Evolutionary conservation across 495 filamentous ascomycete species (phyloP), one percentile per base, ranked within the genome.

Genomic region (Aspergillus homomorphus): DNA sequence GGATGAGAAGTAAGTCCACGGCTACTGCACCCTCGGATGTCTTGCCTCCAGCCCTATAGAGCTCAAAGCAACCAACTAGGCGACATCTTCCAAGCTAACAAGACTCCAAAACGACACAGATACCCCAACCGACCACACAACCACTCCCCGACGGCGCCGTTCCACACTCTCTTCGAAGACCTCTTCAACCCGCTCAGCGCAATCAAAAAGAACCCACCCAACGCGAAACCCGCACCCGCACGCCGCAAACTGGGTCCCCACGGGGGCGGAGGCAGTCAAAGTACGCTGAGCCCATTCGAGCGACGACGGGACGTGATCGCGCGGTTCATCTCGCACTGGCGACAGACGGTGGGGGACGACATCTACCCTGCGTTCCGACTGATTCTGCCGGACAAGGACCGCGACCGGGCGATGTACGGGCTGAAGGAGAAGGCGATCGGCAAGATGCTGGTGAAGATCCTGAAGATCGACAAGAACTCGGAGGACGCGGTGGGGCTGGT

Each of bases 321-420:
- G 58, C 81, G 87, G 23, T 98, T 96, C 76, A 90, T 98, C 63
- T 84, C 88, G 23, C 84, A 84, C 68, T 98, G 94, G 94, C 81
- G 92, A 33, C 82, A 84, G 51, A 87, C 95, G 46, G 91, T 96
- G 20, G 94, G 94, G 48, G 77, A 89, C 63, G 92, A 98, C 67
- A 89, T 98, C 61, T 96, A 95, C 72, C 95, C 95, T 2, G 92
- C 91, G 19, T 84, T 98, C 70, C 84, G 94, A 33, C 79, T 98
- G 51, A 95, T 98, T 63, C 75, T 96, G n/a, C 91, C 92, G 0
- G 90, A 93, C 63, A 96, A 96, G 66, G 94, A 98, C 66, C 82
- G 92, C 30, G 92, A 98, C 58, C 84, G 94, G 33, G 88, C 89
- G 33, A 92, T 96, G 83, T 98, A 98, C 65, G 90, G 92, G 3